Evolutionary conservation across 176 grass and related monocot species (phyloP).

Genomic region (Aegilops sharonensis): DNA sequence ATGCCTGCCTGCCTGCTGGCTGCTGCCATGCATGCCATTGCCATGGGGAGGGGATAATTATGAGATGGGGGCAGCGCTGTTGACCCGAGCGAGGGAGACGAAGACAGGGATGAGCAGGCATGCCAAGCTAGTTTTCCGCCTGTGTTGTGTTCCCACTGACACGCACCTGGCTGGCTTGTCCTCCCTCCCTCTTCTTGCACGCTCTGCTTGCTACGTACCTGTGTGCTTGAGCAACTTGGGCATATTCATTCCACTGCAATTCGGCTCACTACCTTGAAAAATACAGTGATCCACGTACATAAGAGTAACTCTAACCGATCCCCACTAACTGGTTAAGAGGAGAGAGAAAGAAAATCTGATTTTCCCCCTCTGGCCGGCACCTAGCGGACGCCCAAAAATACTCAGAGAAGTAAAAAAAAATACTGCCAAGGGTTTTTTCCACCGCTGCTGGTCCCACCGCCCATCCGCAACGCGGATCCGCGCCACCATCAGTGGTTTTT

Average conservation of each 20-base stretch:
- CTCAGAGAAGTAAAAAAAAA: too few relatives aligned
- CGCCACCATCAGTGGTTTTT: too few relatives aligned
- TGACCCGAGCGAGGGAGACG: constrained; percentile 25
- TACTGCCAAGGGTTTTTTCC: too few relatives aligned
- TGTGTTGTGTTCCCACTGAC: constrained; percentile 41
- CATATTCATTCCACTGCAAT: background rate
- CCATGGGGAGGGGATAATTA: constrained; percentile 34
- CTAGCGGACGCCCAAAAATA: too few relatives aligned
- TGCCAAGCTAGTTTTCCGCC: constrained; percentile 47
- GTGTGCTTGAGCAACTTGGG: constrained; percentile 24
- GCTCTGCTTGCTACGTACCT: constrained; percentile 15
- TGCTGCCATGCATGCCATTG: constrained; percentile 6
- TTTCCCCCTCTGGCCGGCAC: too few relatives aligned
- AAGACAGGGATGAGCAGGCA: constrained; percentile 25
- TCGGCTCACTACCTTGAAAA: too few relatives aligned
- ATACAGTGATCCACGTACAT: too few relatives aligned
- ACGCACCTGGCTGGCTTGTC: constrained; percentile 41
- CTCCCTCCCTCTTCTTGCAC: background rate
- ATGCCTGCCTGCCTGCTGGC: constrained; percentile 29
- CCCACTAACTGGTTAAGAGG: too few relatives aligned
- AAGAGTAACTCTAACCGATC: too few relatives aligned
- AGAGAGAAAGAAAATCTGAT: too few relatives aligned
- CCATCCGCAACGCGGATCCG: too few relatives aligned
- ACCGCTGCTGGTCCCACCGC: too few relatives aligned
- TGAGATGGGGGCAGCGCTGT: constrained; percentile 31